Conservation (phyloP, 257 asterid species). For the Marsdenia floribunda region DNA sequence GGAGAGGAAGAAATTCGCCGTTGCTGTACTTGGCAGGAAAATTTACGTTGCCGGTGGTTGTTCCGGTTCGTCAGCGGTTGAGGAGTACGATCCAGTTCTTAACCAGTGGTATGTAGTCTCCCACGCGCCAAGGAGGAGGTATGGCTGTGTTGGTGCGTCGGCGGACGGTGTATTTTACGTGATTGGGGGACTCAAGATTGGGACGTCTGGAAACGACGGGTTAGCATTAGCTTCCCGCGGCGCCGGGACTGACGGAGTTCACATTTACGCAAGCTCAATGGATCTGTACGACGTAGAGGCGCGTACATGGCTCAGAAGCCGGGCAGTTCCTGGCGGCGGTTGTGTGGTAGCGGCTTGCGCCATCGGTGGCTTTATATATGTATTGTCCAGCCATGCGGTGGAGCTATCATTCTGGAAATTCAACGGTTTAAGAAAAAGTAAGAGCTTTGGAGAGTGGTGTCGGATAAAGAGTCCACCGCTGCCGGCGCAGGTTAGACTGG, state of each 20-base stretch:
- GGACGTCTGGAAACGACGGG: constrained; percentile 29
- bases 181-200: constrained; percentile 67
- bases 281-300: constrained; percentile 63
- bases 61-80: constrained; percentile 55
- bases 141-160: constrained; percentile 75
- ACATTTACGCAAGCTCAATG: constrained; percentile 71
- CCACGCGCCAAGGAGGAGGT: constrained; percentile 59
- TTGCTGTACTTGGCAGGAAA: constrained; percentile 52
- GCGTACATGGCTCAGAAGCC: constrained; percentile 63
- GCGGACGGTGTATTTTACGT: constrained; percentile 66
- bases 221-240: constrained; percentile 31
- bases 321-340: constrained; percentile 75
- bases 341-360: constrained; percentile 88
- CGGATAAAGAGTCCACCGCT: constrained; percentile 67
- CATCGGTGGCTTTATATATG: constrained; percentile 40
- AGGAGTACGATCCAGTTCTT: constrained; percentile 68
- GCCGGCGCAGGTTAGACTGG: constrained; percentile 78
- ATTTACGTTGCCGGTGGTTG: constrained; percentile 78
- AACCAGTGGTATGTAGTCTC: constrained; percentile 60
- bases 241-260: constrained; percentile 42
- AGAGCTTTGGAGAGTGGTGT: constrained; percentile 65
- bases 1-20: constrained; percentile 75
- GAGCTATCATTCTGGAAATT: constrained; percentile 85
- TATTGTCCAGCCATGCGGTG: constrained; percentile 83
- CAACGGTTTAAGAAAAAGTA: constrained; percentile 37